Conservation (phyloP, 2,329 filamentous ascomycete species). For the Penicillium sp. region DNA sequence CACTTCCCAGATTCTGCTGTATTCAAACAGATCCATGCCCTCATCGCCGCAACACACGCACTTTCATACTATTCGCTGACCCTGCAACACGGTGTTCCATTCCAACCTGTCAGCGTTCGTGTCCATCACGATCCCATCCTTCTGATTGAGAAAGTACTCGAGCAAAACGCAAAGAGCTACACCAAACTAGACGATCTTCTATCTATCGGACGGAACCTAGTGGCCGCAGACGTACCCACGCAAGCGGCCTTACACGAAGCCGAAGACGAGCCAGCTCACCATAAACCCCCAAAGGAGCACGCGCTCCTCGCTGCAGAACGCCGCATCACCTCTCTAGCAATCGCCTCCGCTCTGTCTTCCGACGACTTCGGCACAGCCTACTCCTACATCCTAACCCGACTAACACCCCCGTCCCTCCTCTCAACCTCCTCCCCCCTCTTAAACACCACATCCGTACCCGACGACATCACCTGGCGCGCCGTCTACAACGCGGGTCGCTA, state of each 20-base stretch:
- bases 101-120: constrained; percentile 65
- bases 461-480: constrained; percentile 64
- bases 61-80: constrained; percentile 64
- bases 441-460: constrained; percentile 35
- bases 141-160: constrained; percentile 58
- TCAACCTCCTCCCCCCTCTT: constrained; percentile 26
- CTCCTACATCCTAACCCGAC: constrained; percentile 62
- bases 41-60: constrained; percentile 61
- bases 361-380: constrained; percentile 60
- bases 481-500: constrained; percentile 61
- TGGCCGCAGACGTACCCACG: constrained; percentile 45
- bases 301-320: constrained; percentile 41
- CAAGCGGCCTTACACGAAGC: constrained; percentile 19
- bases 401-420: constrained; percentile 41
- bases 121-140: constrained; percentile 59
- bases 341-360: constrained; percentile 43
- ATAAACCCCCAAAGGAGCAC: constrained; percentile 24
- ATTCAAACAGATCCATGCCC: constrained; percentile 48
- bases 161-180: constrained; percentile 61
- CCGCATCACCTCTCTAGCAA: constrained; percentile 47
- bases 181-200: constrained; percentile 63
- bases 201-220: constrained; percentile 58
- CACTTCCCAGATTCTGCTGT: constrained; percentile 41
- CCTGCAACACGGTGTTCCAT: constrained; percentile 62
- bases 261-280: constrained; percentile 8